Evolutionary conservation across 1,139 yeast species (phyloP).

Genomic region (Yamadazyma blattariae): DNA sequence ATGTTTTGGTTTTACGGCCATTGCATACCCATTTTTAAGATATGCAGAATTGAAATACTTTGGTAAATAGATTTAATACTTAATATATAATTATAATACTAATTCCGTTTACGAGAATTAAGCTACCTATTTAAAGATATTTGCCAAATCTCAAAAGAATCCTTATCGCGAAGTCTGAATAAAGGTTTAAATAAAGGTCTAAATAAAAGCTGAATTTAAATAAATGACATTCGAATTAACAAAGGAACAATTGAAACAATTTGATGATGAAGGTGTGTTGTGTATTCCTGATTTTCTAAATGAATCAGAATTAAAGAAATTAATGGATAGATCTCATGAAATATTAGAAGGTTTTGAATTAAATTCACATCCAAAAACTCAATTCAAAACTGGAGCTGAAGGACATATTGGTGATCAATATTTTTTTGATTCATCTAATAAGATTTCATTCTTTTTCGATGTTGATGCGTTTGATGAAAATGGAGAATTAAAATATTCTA

Average conservation of each 20-base stretch:
- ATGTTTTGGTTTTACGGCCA: constrained; percentile 67
- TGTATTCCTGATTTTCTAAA: constrained; percentile 57
- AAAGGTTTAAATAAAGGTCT: too few relatives aligned
- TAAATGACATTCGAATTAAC: constrained; percentile 17
- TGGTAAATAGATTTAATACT: constrained; percentile 25
- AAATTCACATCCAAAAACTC: constrained; percentile 64
- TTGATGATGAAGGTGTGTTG: constrained; percentile 59
- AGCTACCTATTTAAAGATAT: too few relatives aligned
- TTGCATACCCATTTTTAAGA: constrained; percentile 62
- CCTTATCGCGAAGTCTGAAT: too few relatives aligned
- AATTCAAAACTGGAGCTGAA: constrained; percentile 64
- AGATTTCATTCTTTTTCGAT: constrained; percentile 69
- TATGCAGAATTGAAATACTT: constrained; percentile 58
- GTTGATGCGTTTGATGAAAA: constrained; percentile 59
- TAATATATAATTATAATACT: background rate
- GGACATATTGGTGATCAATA: constrained; percentile 74
- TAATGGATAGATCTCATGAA: constrained; percentile 42
- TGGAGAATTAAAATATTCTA: constrained; percentile 51
- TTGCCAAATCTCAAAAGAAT: too few relatives aligned
- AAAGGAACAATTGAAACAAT: constrained; percentile 41
- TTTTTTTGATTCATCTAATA: constrained; percentile 68
- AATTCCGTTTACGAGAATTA: too few relatives aligned
- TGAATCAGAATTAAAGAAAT: constrained; percentile 31
- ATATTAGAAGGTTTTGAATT: constrained; percentile 52
- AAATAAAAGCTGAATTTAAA: too few relatives aligned